Conservation (phyloP, 129 eudicot species). For the Flaveria ramosissima region DNA sequence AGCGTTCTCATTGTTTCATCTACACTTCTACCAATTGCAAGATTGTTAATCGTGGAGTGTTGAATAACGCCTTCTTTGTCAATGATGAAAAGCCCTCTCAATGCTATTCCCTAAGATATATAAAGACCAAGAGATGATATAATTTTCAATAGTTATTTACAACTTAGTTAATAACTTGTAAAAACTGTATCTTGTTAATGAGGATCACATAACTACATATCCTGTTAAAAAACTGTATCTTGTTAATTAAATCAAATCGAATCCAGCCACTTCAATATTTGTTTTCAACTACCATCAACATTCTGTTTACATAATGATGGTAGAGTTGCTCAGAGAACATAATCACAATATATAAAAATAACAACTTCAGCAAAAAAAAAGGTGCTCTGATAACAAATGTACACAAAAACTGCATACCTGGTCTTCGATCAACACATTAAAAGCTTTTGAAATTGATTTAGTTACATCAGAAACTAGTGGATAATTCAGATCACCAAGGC, state of each 20-base stretch:
- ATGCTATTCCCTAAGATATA: constrained; percentile 71
- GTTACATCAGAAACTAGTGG: constrained; percentile 95
- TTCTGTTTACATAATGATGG: neutral
- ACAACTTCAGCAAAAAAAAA: neutral
- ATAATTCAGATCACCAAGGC: constrained; percentile 87
- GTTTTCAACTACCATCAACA: neutral
- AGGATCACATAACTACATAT: too few species aligned
- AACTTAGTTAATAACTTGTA: constrained; percentile 1
- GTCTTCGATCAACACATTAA: constrained; percentile 75
- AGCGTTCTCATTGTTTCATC: constrained; percentile 98
- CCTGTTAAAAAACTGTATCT: too few species aligned
- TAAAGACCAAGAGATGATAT: neutral
- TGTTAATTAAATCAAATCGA: neutral
- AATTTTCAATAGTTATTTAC: neutral
- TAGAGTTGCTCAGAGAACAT: neutral
- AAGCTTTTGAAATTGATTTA: constrained; percentile 77
- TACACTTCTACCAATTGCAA: constrained; percentile 93
- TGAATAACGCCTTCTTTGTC: constrained; percentile 98
- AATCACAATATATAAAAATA: neutral
- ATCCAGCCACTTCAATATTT: too few species aligned
- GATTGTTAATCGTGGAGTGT: constrained; percentile 95
- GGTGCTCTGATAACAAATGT: neutral
- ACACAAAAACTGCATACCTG: constrained; percentile 49
- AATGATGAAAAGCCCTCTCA: constrained; percentile 91
- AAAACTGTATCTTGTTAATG: too few species aligned